phyloP scores from a whole-genome alignment of 352 stramenopile genomes.

The Phytopythium aichiense region DNA sequence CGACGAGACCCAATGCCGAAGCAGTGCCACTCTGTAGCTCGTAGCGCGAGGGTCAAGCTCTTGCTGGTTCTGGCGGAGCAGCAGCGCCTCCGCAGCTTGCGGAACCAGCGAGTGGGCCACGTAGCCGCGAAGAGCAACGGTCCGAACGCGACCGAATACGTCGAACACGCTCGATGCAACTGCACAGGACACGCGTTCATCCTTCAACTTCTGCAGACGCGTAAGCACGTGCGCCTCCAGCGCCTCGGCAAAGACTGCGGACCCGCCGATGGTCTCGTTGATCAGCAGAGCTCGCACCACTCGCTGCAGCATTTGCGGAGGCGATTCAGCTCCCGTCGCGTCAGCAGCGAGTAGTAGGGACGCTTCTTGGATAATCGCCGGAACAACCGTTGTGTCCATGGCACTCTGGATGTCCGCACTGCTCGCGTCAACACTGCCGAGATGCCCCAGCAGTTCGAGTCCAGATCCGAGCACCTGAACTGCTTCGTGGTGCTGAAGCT shows the following conservation, averaged over 20 bases:
- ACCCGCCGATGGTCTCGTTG: neutral
- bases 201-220: conserved; percentile 13
- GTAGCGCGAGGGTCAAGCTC: neutral
- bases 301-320: neutral
- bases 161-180: conserved; percentile 22
- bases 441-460: conserved; percentile 12
- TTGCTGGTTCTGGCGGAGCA: neutral
- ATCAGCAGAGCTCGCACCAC: neutral
- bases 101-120: conserved; percentile 11
- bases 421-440: conserved; percentile 24
- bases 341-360: neutral
- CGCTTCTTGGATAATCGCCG: conserved; percentile 14
- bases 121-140: conserved; percentile 12
- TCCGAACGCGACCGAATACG: conserved; percentile 24
- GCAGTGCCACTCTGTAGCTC: conserved; percentile 9
- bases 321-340: neutral
- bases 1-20: conserved; percentile 15
- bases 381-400: conserved; percentile 16
- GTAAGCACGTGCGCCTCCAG: conserved; percentile 12
- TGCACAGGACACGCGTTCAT: conserved; percentile 15
- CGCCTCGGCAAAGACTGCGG: neutral
- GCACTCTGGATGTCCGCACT: conserved; percentile 11
- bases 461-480: neutral
- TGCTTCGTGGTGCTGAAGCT: neutral
- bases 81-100: conserved; percentile 8